Evolutionary conservation across 164 flowering plant genomes (phyloP), one percentile per base, ranked within the genome.

Genomic region (Stephania japonica): DNA sequence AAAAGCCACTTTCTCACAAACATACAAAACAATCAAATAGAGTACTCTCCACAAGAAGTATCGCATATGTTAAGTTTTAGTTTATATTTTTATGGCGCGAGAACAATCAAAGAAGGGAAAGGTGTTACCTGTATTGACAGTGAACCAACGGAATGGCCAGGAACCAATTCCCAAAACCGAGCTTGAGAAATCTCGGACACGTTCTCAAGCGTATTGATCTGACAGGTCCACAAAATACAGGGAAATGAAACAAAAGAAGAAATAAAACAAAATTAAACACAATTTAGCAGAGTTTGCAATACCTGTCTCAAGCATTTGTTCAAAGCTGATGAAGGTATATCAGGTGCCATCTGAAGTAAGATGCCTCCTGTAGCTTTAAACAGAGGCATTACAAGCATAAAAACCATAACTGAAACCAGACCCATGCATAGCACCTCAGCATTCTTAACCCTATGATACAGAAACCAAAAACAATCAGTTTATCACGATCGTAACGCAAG

Each of bases 361-460:
- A 93, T 75, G 23, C 97, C 88, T 67, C 97, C 93, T 72, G 88
- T 83, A 9, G 90, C 81, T 80, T 75, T 95, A 76, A 93, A 93
- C 26, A 95, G 90, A 62, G 99, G 99, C 87, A 88, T 85, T 61
- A 85, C 92, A 71, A 93, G 88, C 91, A 93, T 87, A 80, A 96
- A 91, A 23, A 96, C 89, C 7, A 87, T 81, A 53, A 81, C 83
- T 21, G 99, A 90, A 81, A 96, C 98, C 65, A 96, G 79, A 42
- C 99, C 98, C 79, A 93, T 70, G 82, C 99, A 95, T 72, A 95
- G 75, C n/a, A 95, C 97, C 76, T 95, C 99, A 21, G 99, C 99
- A 84, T 91, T 93, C 75, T 89, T 73, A 68, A 93, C 93, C 84
- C 99, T 95, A 87, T 26, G 75, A 42, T 69, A 50, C 44, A 27